Conservation (phyloP, 2,329 filamentous ascomycete genomes). For the Fusarium bulbicola region DNA sequence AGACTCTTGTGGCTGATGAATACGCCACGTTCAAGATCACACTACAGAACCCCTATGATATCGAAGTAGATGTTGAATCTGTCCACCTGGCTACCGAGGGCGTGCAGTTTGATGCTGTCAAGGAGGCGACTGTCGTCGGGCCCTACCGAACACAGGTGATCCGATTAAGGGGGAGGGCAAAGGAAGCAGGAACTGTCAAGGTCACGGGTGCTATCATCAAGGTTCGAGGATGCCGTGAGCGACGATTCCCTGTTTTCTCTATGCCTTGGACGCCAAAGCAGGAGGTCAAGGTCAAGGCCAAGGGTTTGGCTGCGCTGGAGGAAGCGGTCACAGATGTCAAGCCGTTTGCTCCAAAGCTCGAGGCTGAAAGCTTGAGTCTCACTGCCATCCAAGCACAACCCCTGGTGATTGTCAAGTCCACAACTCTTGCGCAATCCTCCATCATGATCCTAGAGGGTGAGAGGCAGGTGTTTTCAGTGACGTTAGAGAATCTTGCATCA, state of each 20-base stretch:
- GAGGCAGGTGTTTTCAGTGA: slow-evolving; percentile 78
- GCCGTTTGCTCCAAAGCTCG: slow-evolving; percentile 53
- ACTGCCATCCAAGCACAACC: slow-evolving; percentile 85
- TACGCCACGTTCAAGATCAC: slow-evolving; percentile 80
- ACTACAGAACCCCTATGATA: slow-evolving; percentile 93
- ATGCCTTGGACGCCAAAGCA: slow-evolving; percentile 77
- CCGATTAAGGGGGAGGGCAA: slow-evolving; percentile 74
- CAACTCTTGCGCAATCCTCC: slow-evolving; percentile 82
- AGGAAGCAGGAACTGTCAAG: slow-evolving; percentile 71
- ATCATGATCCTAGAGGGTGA: slow-evolving; percentile 96
- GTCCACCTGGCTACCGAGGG: slow-evolving; percentile 80
- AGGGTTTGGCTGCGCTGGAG: slow-evolving; percentile 70
- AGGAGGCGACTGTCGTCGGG: slow-evolving; percentile 74
- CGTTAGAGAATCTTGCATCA: slow-evolving; percentile 79
- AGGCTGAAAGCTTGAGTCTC: slow-evolving; percentile 64
- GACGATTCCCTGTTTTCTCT: slow-evolving; percentile 84
- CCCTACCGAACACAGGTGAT: slow-evolving; percentile 86
- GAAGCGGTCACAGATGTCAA: slow-evolving; percentile 52
- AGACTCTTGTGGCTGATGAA: slow-evolving; percentile 83
- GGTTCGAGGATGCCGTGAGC: slow-evolving; percentile 82
- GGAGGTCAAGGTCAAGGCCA: slow-evolving; percentile 79
- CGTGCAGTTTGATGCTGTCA: slow-evolving; percentile 72
- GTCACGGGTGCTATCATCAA: slow-evolving; percentile 83
- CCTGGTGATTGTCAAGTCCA: slow-evolving; percentile 76
- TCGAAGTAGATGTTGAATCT: slow-evolving; percentile 89